phyloP scores from a whole-genome alignment of 768 basidiomycete genomes.

The Neoboletus subvelutipes region DNA sequence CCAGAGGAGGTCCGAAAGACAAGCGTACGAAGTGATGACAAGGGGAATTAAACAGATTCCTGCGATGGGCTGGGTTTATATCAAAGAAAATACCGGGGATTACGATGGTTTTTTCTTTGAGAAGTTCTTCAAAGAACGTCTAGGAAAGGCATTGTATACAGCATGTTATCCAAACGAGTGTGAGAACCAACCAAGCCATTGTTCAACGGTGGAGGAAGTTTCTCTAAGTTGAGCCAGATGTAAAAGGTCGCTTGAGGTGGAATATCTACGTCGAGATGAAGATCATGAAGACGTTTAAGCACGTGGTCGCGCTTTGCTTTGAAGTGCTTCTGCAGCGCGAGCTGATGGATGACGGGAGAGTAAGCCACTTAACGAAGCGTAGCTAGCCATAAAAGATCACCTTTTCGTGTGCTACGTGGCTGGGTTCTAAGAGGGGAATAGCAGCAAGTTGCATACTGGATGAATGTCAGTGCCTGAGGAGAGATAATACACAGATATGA shows the following conservation, averaged over 20 bases:
- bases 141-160: slow-evolving; percentile 23
- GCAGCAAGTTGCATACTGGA: slow-evolving; percentile 83
- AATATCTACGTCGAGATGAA: slow-evolving; percentile 75
- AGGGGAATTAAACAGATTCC: slow-evolving; percentile 87
- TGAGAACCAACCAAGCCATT: slow-evolving; percentile 70
- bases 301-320: slow-evolving; percentile 90
- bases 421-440: slow-evolving; percentile 75
- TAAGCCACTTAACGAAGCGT: neutral
- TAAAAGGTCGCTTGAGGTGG: slow-evolving; percentile 88
- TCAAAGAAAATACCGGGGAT: slow-evolving; percentile 92
- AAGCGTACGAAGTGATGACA: slow-evolving; percentile 89
- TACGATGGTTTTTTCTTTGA: slow-evolving; percentile 88
- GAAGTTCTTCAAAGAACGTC: slow-evolving; percentile 93
- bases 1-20: slow-evolving; percentile 81
- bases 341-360: slow-evolving; percentile 32
- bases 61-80: slow-evolving; percentile 72
- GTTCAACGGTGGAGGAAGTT: slow-evolving; percentile 78
- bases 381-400: slow-evolving; percentile 26
- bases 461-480: neutral
- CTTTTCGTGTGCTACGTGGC: slow-evolving; percentile 68
- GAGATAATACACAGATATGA: neutral
- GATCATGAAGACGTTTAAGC: slow-evolving; percentile 70
- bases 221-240: slow-evolving; percentile 87
- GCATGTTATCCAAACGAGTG: neutral
- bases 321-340: slow-evolving; percentile 88